Evolutionary conservation across 192 early-diverging fungal species (phyloP).

Genomic region (Umbelopsis sp.): DNA sequence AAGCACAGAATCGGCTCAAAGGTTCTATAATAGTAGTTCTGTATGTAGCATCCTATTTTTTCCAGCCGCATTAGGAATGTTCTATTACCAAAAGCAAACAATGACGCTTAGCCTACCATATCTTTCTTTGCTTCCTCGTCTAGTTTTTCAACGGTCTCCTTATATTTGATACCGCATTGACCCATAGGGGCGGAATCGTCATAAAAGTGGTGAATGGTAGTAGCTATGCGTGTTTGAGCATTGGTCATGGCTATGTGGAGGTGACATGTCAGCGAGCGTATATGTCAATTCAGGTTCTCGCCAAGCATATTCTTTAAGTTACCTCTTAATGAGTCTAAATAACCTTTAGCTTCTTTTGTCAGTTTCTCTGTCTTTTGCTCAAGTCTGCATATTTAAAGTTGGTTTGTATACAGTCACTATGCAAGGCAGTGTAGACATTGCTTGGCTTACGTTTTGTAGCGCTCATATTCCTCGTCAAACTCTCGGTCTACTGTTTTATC

Average conservation of each 20-base stretch:
- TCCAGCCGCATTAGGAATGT: neutral
- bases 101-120: slow-evolving; percentile 59
- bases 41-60: slow-evolving; percentile 80
- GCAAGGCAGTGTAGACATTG: neutral
- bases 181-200: slow-evolving; percentile 79
- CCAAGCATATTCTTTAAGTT: neutral
- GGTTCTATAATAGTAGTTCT: slow-evolving; percentile 88
- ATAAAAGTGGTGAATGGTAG: slow-evolving; percentile 88
- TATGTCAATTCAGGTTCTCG: no score
- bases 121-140: slow-evolving; percentile 79
- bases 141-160: slow-evolving; percentile 75
- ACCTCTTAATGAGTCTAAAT: slow-evolving; percentile 84
- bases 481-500: slow-evolving; percentile 78
- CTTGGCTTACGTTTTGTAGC: slow-evolving; percentile 38
- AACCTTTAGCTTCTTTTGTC: slow-evolving; percentile 91
- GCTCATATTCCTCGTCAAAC: slow-evolving; percentile 48
- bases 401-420: neutral
- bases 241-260: slow-evolving; percentile 78
- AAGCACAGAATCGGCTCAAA: slow-evolving; percentile 79
- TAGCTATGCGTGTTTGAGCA: slow-evolving; percentile 83
- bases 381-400: slow-evolving; percentile 52
- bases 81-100: neutral
- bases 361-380: slow-evolving; percentile 83
- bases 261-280: no score
- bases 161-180: slow-evolving; percentile 80